Evolutionary conservation across 2,329 filamentous ascomycete genomes (phyloP), one percentile per base, ranked within the genome.

Genomic region (Macrophomina tecta): DNA sequence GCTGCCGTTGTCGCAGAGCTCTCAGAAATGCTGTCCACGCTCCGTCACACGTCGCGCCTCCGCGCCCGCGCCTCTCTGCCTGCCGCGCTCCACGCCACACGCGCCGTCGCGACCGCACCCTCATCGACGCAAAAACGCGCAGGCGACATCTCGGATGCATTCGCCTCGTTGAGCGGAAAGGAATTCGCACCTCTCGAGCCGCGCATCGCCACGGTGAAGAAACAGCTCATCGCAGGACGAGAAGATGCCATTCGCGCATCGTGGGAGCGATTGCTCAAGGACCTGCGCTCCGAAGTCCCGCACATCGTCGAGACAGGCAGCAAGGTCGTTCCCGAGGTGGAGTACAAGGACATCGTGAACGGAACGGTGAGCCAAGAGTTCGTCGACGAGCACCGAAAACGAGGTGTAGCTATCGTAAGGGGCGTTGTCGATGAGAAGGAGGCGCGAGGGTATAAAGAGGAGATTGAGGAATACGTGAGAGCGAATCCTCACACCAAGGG

Each of bases 361-460:
- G 76, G 76, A 3, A 77, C 81, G 64, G 82, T 84, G 62, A 83
- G 85, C 2, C 79, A 83, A 30, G 79, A 83, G 1, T 91, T 91
- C 74, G 82, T 80, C 63, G 79, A 80, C 56, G 85, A 86, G 72
- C 81, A 89, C 62, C 83, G 83, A 71, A 87, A 88, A 72, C 85
- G 89, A 40, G 82, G 82, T 18, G 82, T 84, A 1, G 82, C 82
- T 3, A 79, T 84, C 7, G 77, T 84, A 45, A 76, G 82, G 49
- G 79, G 80, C 38, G 82, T 84, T 1, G 72, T 84, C 0, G 73
- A 79, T 1, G 74, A 82, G 68, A 69, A 78, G 18, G 79, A 84
- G 69, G 81, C 78, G 4, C 72, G 83, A 55, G 76, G 76, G 46
- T 78, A 80, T 75, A 84, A 84, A 72, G 75, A 77, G 11, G 79